phyloP scores from a whole-genome alignment of 2,329 filamentous ascomycete species.

The Fusarium burgessii region DNA sequence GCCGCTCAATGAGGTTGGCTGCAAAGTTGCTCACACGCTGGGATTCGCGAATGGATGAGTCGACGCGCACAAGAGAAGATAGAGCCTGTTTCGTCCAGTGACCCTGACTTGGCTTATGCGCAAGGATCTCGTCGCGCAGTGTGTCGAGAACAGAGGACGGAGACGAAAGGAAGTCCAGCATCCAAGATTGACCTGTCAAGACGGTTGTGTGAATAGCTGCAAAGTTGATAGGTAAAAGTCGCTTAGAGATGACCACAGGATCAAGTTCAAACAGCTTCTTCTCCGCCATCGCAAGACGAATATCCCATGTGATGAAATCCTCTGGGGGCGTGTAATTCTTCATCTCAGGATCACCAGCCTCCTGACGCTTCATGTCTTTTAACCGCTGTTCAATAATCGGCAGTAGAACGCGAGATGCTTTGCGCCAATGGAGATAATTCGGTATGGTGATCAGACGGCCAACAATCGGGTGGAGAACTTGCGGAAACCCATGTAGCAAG shows the following conservation, averaged over 20 bases:
- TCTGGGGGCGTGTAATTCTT: constrained; percentile 61
- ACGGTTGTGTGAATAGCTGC: constrained; percentile 70
- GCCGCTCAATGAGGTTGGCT: constrained; percentile 59
- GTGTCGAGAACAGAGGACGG: constrained; percentile 52
- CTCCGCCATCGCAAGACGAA: constrained; percentile 63
- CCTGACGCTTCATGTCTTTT: constrained; percentile 57
- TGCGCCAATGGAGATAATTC: constrained; percentile 61
- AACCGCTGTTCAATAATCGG: constrained; percentile 65
- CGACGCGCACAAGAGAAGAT: constrained; percentile 57
- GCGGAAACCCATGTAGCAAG: constrained; percentile 60
- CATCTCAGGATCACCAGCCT: constrained; percentile 54
- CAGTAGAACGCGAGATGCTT: constrained; percentile 55
- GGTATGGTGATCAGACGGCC: constrained; percentile 59
- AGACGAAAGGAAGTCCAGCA: constrained; percentile 61
- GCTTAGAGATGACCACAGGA: constrained; percentile 61
- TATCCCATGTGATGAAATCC: constrained; percentile 69
- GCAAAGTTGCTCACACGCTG: constrained; percentile 62
- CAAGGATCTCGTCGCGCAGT: constrained; percentile 58
- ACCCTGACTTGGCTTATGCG: constrained; percentile 45
- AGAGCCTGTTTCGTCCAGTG: constrained; percentile 62
- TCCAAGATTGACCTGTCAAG: constrained; percentile 60
- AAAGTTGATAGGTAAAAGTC: constrained; percentile 68
- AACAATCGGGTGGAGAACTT: constrained; percentile 62
- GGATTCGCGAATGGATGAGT: constrained; percentile 66
- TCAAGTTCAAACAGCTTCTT: constrained; percentile 57